Conservation (phyloP, 2,329 filamentous ascomycete genomes). For the Scedosporium boydii region DNA sequence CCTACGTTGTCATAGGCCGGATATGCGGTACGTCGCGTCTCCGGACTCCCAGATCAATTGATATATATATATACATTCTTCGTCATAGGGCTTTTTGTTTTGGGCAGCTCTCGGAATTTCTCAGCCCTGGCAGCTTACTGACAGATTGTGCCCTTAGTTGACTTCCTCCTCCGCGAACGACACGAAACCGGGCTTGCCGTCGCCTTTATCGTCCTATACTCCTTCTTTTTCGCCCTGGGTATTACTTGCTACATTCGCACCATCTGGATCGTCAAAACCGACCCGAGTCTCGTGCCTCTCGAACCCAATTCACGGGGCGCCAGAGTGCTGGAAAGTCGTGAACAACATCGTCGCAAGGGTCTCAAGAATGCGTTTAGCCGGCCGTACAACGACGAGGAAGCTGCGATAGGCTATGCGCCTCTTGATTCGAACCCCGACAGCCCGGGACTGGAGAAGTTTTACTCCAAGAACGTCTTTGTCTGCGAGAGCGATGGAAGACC, state of each 20-base stretch:
- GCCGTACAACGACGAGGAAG: slow-evolving; percentile 14
- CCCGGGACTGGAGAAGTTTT: slow-evolving; percentile 65
- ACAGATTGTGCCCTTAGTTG: slow-evolving; percentile 36
- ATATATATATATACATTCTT: background rate
- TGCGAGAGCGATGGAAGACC: slow-evolving; percentile 80
- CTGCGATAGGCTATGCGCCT: slow-evolving; percentile 7
- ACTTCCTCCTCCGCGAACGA: slow-evolving; percentile 53
- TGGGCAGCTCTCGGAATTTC: background rate
- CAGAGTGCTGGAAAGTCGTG: background rate
- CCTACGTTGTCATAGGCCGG: slow-evolving; percentile 59
- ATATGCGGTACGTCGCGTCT: slow-evolving; percentile 51
- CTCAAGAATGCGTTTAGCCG: slow-evolving; percentile 11
- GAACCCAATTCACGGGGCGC: slow-evolving; percentile 21
- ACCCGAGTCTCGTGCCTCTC: slow-evolving; percentile 67
- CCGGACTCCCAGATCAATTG: background rate
- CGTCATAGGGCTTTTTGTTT: background rate
- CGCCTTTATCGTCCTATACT: slow-evolving; percentile 63
- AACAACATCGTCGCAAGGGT: slow-evolving; percentile 15
- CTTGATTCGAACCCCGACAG: slow-evolving; percentile 47
- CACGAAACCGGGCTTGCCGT: slow-evolving; percentile 49
- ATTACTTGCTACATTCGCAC: slow-evolving; percentile 62
- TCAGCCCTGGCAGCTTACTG: background rate
- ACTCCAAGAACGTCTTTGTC: slow-evolving; percentile 72
- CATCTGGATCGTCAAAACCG: slow-evolving; percentile 53
- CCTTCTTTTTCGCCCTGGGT: slow-evolving; percentile 60